Evolutionary conservation across 331 rosid species (phyloP).

Genomic region (Quercus phellos): DNA sequence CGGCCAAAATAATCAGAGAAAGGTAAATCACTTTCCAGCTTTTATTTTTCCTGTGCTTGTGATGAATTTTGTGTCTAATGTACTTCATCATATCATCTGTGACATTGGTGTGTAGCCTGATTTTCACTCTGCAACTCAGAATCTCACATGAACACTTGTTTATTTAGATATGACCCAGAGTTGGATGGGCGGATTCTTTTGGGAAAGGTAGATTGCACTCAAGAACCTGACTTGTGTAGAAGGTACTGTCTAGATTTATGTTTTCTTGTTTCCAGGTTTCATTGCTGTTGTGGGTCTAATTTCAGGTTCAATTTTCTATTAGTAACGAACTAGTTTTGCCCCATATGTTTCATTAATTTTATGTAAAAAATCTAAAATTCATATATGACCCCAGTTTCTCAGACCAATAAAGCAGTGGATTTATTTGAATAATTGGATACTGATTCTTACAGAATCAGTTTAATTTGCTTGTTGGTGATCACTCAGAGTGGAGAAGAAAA

Average conservation of each 20-base stretch:
- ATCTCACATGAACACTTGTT: constrained; percentile 5
- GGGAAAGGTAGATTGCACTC: constrained; percentile 82
- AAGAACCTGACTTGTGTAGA: constrained; percentile 58
- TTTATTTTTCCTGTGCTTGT: constrained; percentile 12
- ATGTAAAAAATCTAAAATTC: neutral
- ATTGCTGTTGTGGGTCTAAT: neutral
- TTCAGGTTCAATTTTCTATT: neutral
- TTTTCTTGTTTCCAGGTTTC: neutral
- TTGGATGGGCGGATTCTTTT: constrained; percentile 75
- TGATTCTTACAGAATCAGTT: neutral
- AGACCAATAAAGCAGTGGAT: neutral
- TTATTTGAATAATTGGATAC: neutral
- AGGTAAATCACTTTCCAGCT: constrained; percentile 39
- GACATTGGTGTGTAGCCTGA: neutral
- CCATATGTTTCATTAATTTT: neutral
- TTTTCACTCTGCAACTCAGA: constrained; percentile 2
- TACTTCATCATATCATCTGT: constrained; percentile 4
- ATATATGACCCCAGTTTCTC: neutral
- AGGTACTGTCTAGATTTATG: constrained; percentile 38
- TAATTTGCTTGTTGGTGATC: neutral
- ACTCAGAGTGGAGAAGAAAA: neutral
- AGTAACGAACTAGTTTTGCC: neutral
- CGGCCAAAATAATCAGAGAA: constrained; percentile 68
- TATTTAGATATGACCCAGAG: constrained; percentile 74
- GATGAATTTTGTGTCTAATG: constrained; percentile 4